Evolutionary conservation across 2,329 filamentous ascomycete species (phyloP), one percentile per base, ranked within the genome.

Genomic region (Pseudogymnoascus sp.): DNA sequence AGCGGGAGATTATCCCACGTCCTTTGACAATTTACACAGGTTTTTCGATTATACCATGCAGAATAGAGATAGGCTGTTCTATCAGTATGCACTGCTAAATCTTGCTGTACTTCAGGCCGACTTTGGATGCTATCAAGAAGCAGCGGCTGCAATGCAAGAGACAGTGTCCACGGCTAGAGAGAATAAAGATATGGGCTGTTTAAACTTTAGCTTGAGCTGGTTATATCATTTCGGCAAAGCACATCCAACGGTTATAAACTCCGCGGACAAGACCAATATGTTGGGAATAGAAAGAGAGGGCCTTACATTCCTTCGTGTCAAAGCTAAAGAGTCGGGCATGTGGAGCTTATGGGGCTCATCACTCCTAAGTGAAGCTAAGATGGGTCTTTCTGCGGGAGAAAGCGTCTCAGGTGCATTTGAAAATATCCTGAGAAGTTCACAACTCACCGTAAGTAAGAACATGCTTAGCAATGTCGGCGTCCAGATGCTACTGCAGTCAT

Each of bases 21-120:
- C 94, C 0, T 94, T 97, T 71, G 93, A 99, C 70, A 87, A 87
- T 67, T 80, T 99, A 18, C 92, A 97, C 73, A 87, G 91, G 60
- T 99, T 97, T 74, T 99, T 97, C 69, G 94, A 99, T 73, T 97
- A 96, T 74, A 94, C 92, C 1, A 92, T 95, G 85, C 89, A 94
- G 69, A 89, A 86, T 67, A 80, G 86, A 64, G 89, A 96, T 69
- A 87, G 89, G 25, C 83, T 89, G 4, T 92, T 92, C 69, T 97
- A 99, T 70, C 94, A 97, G 72, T 96, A 97, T 72, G 94, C 94
- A 0, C 78, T 97, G 12, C 86, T 99, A 71, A 97, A 97, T 71
- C 82, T 97, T 63, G 93, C 92, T 3, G 90, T 97, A 35, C 82
- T 97, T 4, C 93, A 99, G 71, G 90, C 92, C 13, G 94, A 97